phyloP scores from a whole-genome alignment of 192 early-diverging fungal genomes.

The Dimargaris verticillata region DNA sequence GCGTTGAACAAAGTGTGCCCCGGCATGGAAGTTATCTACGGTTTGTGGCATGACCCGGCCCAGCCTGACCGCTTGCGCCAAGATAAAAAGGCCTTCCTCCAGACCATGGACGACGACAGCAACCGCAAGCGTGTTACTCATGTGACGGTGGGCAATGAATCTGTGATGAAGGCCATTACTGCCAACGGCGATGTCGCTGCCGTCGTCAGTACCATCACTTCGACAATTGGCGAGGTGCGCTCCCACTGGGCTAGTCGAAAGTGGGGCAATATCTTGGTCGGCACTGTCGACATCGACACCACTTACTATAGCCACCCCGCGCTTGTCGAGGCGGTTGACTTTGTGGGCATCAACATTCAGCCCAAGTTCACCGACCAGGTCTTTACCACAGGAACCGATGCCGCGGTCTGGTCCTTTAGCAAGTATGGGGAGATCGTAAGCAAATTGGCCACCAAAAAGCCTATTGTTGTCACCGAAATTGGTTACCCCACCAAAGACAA shows the following conservation, averaged over 20 bases:
- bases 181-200: no score
- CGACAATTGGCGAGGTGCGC: not conserved
- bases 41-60: not conserved
- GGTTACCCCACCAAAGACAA: conserved; percentile 2
- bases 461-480: conserved; percentile 7
- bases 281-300: conserved; percentile 1
- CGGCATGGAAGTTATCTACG: not conserved
- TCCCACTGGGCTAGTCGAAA: no score
- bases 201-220: not conserved
- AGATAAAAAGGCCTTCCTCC: not conserved
- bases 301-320: not conserved
- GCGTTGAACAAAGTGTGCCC: not conserved
- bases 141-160: conserved; percentile 6
- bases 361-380: not conserved
- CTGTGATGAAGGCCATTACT: no score
- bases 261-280: not conserved
- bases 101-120: not conserved
- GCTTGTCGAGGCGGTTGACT: not conserved
- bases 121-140: not conserved
- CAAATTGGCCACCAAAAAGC: not conserved
- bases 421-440: no score
- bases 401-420: not conserved
- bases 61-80: not conserved
- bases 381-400: not conserved
- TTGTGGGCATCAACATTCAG: conserved; percentile 6